Evolutionary conservation across 2,329 filamentous ascomycete genomes (phyloP).

Genomic region (Penicillium decumbens): DNA sequence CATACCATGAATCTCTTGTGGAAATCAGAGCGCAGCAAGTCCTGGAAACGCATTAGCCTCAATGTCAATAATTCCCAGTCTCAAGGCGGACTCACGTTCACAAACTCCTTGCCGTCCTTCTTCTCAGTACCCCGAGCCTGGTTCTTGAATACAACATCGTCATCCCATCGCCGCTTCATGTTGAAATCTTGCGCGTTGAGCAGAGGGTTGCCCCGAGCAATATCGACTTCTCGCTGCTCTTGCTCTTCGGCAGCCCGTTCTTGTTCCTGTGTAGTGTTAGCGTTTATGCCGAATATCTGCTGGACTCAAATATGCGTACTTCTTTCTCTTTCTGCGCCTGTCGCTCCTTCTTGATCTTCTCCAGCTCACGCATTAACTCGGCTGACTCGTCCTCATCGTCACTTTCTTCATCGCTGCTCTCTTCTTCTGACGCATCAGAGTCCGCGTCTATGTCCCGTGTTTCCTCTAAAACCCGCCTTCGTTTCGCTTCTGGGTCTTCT

Average conservation of each 20-base stretch:
- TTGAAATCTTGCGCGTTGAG: constrained; percentile 85
- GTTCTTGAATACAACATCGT: constrained; percentile 99
- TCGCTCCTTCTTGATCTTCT: constrained; percentile 85
- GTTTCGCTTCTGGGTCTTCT: constrained; percentile 74
- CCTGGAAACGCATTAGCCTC: constrained; percentile 45
- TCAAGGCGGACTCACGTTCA: constrained; percentile 63
- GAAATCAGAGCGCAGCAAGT: constrained; percentile 90
- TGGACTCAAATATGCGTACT: constrained; percentile 34
- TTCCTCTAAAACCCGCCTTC: constrained; percentile 80
- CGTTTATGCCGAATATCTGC: constrained; percentile 1
- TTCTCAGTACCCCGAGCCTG: constrained; percentile 93
- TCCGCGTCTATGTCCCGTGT: constrained; percentile 83
- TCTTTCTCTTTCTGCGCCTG: constrained; percentile 75
- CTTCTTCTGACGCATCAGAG: constrained; percentile 59
- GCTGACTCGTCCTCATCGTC: constrained; percentile 77
- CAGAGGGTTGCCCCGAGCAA: constrained; percentile 86
- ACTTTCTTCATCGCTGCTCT: constrained; percentile 60
- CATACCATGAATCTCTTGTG: constrained; percentile 91
- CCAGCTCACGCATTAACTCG: constrained; percentile 84
- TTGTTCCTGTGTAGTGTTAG: constrained; percentile 55
- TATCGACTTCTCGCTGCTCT: constrained; percentile 78
- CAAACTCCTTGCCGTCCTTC: constrained; percentile 88
- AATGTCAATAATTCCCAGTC: neutral
- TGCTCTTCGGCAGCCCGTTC: constrained; percentile 76
- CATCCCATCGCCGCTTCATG: constrained; percentile 85